Base-by-base conservation (phyloP, 495 filamentous ascomycete genomes). In the Pyrenopolyporus hunteri region DNA sequence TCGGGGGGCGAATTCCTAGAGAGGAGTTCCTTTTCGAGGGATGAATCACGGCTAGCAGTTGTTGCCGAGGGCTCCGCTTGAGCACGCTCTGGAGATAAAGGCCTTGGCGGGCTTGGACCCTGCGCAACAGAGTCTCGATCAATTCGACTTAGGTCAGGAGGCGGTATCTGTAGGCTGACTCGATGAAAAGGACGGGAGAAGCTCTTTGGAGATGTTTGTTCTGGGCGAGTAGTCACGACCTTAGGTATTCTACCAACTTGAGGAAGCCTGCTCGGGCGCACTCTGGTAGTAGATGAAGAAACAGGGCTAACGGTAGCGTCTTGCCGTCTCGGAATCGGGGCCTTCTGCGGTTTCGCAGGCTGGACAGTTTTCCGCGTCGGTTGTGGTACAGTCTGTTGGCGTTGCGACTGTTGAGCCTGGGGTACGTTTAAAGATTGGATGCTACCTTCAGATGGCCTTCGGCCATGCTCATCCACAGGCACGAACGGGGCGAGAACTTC, bases 231-330 rank as follows among this genome's bases (percentile, higher is more conserved):
- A 33, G 87, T 93, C 29, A 93, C 84, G 8, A 97, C 91, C 63
- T 87, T 87, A 16, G 93, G 93, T 57, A 98, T 98, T 7, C 93
- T 88, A 9, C 93, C 93, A 50, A 98, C 86, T 65, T 92, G 93
- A 31, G 87, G 84, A 22, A 97, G 76, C 54, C 81, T 73, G 56
- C 76, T 79, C 6, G 74, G 76, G 7, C 76, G 75, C 10, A 52
- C 62, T 22, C 57, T 52, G 3, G 63, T 35, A 10, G 45, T n/a
- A 13, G 45, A 44, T 23, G 47, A 37, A 23, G 53, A 14, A 43
- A 26, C 13, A n/a, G 51, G 14, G 2, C 20, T 60, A 6, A 23
- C 8, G 14, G 37, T 13, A 10, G 3, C 14, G 23, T 54, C 31
- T 10, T 56, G 55, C 17, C 19, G n/a, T 32, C 42, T 46, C 13